These are phyloP conservation scores for Haplosporangium sp. DNA, from an alignment of 371 early-diverging fungal species.

Conservation along the genomic window DNA sequence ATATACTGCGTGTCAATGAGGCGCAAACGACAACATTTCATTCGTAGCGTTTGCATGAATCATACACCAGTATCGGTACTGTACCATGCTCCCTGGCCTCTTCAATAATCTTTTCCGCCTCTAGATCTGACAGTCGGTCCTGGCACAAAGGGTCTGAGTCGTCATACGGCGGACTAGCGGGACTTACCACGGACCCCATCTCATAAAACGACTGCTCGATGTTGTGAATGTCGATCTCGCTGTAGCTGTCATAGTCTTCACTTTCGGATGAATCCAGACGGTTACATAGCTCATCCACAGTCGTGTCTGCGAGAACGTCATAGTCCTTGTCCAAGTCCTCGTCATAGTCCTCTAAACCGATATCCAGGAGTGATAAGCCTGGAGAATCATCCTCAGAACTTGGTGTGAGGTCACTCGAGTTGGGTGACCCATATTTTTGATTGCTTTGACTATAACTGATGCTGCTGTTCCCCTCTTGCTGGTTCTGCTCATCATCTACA, in stretches of 20 bases:
- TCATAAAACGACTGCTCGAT: slow-evolving; percentile 4
- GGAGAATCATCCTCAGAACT: slow-evolving; percentile 3
- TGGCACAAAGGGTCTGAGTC: slow-evolving; percentile 8
- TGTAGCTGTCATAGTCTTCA: slow-evolving; percentile 40
- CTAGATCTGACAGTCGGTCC: slow-evolving; percentile 28
- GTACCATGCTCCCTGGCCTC: slow-evolving; percentile 38
- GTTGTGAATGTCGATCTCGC: slow-evolving; percentile 30
- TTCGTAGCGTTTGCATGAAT: neutral
- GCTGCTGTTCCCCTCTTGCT: neutral
- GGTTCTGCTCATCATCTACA: slow-evolving; percentile 15
- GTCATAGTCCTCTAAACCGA: slow-evolving; percentile 22
- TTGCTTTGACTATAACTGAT: neutral
- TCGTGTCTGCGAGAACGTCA: slow-evolving; percentile 38
- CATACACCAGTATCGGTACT: neutral
- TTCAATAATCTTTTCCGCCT: slow-evolving; percentile 15
- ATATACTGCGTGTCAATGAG: neutral
- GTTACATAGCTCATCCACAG: slow-evolving; percentile 33
- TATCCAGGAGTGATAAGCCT: slow-evolving; percentile 5
- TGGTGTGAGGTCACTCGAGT: slow-evolving; percentile 7
- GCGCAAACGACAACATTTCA: neutral
- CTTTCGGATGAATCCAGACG: slow-evolving; percentile 19
- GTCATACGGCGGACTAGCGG: neutral
- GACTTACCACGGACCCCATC: neutral
- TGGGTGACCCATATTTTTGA: slow-evolving; percentile 5
- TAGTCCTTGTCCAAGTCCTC: slow-evolving; percentile 57